Conservation (phyloP, 75 land plant species). For the Cryptomeria japonica region DNA sequence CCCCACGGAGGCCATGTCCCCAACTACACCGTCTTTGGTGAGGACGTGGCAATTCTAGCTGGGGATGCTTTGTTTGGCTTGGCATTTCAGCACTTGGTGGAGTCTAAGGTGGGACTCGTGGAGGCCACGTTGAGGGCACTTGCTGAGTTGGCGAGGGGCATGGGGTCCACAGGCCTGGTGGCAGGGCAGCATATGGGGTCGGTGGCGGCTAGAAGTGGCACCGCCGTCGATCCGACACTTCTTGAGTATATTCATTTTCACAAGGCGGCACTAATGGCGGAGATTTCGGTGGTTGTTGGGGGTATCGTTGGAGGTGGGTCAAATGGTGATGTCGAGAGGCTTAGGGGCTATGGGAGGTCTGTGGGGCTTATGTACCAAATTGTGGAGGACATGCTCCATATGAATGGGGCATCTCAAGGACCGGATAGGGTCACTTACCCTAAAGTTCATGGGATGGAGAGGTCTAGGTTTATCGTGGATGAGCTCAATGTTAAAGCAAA, state of each 20-base stretch:
- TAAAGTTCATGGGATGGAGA: constrained; percentile 60
- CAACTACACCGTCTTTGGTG: constrained; percentile 65
- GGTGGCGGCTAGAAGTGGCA: constrained; percentile 17
- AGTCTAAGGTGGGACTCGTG: constrained; percentile 32
- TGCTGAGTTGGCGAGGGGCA: constrained; percentile 63
- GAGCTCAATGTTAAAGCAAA: constrained; percentile 59
- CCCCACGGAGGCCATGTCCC: constrained; percentile 60
- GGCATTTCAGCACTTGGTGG: constrained; percentile 55
- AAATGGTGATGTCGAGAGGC: constrained; percentile 36
- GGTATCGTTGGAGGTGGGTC: constrained; percentile 64
- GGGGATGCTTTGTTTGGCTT: constrained; percentile 80
- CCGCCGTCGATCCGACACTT: not conserved
- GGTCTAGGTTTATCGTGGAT: constrained; percentile 66
- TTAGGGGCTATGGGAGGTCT: constrained; percentile 61
- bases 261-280: constrained; percentile 64
- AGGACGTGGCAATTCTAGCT: constrained; percentile 68
- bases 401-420: constrained; percentile 13
- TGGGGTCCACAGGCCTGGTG: constrained; percentile 77
- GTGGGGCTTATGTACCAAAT: constrained; percentile 76
- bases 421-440: constrained; percentile 57
- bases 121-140: constrained; percentile 42
- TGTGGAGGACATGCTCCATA: constrained; percentile 54
- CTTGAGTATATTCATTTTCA: constrained; percentile 45
- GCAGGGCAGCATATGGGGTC: constrained; percentile 71
- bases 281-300: constrained; percentile 72